Percentiles rank a stretch among this genome's conserved stretches.
Evolutionary conservation across 1,139 yeast genomes (phyloP).

Genomic region (Blastobotrys arbuscula): DNA sequence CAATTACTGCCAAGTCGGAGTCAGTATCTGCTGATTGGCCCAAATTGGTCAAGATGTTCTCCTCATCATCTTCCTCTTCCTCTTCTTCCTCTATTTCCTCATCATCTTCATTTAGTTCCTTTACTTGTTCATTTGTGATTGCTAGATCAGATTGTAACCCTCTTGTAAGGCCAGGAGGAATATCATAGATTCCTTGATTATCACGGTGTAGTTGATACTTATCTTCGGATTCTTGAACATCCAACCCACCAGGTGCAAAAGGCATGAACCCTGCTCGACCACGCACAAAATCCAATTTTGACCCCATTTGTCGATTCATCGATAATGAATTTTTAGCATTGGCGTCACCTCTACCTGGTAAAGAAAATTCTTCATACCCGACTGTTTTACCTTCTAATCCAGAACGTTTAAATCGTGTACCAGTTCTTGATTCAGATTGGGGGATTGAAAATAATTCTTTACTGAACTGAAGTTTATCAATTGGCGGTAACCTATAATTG

Average conservation of each 20-base stretch:
- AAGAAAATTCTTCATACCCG: slow-evolving; percentile 56
- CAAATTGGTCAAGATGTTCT: not conserved
- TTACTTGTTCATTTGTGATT: slow-evolving; percentile 27
- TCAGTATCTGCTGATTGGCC: slow-evolving; percentile 14
- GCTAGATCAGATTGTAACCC: slow-evolving; percentile 45
- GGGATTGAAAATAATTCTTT: slow-evolving; percentile 35
- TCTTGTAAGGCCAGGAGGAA: slow-evolving; percentile 76
- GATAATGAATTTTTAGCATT: slow-evolving; percentile 67
- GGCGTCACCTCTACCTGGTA: slow-evolving; percentile 43
- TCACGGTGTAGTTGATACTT: slow-evolving; percentile 55
- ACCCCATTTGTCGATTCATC: slow-evolving; percentile 59
- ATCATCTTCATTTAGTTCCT: slow-evolving; percentile 25
- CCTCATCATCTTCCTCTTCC: slow-evolving; percentile 18
- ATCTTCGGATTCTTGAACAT: slow-evolving; percentile 7
- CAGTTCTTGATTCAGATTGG: slow-evolving; percentile 39
- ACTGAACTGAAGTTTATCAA: slow-evolving; percentile 30
- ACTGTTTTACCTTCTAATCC: slow-evolving; percentile 71
- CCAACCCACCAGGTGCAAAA: slow-evolving; percentile 83
- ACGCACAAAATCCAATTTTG: slow-evolving; percentile 54
- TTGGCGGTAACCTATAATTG: slow-evolving; percentile 31
- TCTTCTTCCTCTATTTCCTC: slow-evolving; percentile 30
- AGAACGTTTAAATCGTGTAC: slow-evolving; percentile 40
- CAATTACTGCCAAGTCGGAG: slow-evolving; percentile 45
- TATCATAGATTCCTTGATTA: slow-evolving; percentile 66
- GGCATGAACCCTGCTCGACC: slow-evolving; percentile 80